These are phyloP conservation scores for Apium graveolens DNA, from an alignment of 129 eudicot genomes.

Conservation along the genomic window DNA sequence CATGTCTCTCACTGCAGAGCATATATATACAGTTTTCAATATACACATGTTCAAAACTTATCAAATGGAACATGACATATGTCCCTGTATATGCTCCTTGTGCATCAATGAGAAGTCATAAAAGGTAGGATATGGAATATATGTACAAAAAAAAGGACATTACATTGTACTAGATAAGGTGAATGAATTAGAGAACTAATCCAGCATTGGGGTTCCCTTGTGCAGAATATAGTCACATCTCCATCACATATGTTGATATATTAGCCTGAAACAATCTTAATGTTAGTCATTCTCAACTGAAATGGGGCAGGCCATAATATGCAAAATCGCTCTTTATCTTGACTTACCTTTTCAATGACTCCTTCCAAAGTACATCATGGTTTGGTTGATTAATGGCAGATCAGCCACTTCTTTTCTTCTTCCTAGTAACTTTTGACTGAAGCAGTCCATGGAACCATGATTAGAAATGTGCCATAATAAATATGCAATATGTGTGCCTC, in stretches of 20 bases:
- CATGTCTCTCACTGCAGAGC: not conserved
- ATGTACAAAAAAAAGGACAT: not conserved
- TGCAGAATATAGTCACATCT: not conserved
- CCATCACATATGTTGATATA: not conserved
- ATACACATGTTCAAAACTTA: not conserved
- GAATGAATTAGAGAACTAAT: slow-evolving; percentile 1
- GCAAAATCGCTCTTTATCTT: slow-evolving; percentile 17
- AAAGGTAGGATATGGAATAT: not conserved
- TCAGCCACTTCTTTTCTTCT: slow-evolving; percentile 34
- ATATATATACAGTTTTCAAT: not conserved
- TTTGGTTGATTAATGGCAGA: slow-evolving; percentile 44
- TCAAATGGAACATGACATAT: not conserved
- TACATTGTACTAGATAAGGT: not conserved
- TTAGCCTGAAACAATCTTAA: slow-evolving; percentile 25
- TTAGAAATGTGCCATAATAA: not conserved
- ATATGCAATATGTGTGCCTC: not conserved
- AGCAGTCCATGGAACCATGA: not conserved
- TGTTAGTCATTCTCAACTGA: not conserved
- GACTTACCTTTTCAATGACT: slow-evolving; percentile 15
- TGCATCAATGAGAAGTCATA: not conserved
- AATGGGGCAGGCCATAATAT: not conserved
- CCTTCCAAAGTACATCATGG: slow-evolving; percentile 42
- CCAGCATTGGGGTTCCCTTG: not conserved
- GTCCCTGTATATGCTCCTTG: not conserved
- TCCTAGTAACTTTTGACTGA: slow-evolving; percentile 34